Evolutionary conservation across 495 filamentous ascomycete species (phyloP).

Genomic region (Friedmanniomyces simplex): DNA sequence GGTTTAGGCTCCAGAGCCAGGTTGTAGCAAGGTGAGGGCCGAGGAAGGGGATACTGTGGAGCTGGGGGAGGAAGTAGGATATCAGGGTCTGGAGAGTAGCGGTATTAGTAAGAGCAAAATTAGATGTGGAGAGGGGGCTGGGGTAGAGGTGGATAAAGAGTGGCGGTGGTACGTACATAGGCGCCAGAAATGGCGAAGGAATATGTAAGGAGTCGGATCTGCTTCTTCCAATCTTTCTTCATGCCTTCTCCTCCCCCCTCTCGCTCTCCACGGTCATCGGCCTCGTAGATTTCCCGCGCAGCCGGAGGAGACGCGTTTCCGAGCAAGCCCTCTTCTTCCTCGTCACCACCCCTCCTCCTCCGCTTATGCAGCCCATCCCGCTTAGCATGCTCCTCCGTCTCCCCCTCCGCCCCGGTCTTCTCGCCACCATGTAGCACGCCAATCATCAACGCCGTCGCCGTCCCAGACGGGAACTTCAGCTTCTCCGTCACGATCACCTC

Average conservation of each 20-base stretch:
- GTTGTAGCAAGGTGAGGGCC: slow-evolving; percentile 59
- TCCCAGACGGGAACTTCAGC: slow-evolving; percentile 86
- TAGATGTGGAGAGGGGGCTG: not conserved
- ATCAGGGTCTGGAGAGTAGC: slow-evolving; percentile 53
- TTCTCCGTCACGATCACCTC: slow-evolving; percentile 90
- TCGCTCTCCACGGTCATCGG: slow-evolving; percentile 16
- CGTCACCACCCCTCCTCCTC: slow-evolving; percentile 11
- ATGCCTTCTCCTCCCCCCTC: slow-evolving; percentile 14
- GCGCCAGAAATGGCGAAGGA: slow-evolving; percentile 49
- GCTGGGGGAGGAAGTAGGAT: slow-evolving; percentile 81
- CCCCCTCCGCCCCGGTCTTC: slow-evolving; percentile 22
- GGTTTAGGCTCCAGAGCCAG: slow-evolving; percentile 96
- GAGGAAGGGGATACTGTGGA: slow-evolving; percentile 77
- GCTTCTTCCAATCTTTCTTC: slow-evolving; percentile 48
- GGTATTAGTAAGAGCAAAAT: not conserved
- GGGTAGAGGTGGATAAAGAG: no score
- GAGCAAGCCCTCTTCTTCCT: slow-evolving; percentile 25
- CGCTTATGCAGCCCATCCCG: not conserved
- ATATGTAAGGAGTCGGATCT: slow-evolving; percentile 49
- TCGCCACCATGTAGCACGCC: slow-evolving; percentile 66
- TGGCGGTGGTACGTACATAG: slow-evolving; percentile 32
- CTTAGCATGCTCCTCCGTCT: slow-evolving; percentile 7
- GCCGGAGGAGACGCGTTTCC: slow-evolving; percentile 2
- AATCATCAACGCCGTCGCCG: slow-evolving; percentile 90
- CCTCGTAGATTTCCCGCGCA: not conserved